Evolutionary conservation across 2,329 filamentous ascomycete genomes (phyloP).

Genomic region (Lachnellula hyalina): DNA sequence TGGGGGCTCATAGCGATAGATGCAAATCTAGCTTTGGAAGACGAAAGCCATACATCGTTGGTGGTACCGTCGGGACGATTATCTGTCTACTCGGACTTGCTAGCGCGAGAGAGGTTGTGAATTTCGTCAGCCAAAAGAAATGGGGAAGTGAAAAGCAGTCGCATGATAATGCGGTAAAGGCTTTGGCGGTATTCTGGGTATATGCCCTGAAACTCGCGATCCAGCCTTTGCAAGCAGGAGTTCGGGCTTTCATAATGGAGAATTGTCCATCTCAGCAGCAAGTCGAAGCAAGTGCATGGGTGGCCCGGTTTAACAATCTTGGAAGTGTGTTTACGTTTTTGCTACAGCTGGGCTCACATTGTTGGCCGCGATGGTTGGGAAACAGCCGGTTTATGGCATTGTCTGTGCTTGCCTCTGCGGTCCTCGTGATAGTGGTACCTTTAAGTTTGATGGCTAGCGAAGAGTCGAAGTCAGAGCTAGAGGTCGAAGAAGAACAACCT

Average conservation of each 20-base stretch:
- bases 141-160: background rate
- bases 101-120: slow-evolving; percentile 41
- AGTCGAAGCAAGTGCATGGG: slow-evolving; percentile 28
- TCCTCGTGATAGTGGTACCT: slow-evolving; percentile 11
- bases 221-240: slow-evolving; percentile 28
- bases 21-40: slow-evolving; percentile 44
- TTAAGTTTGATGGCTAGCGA: slow-evolving; percentile 13
- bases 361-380: slow-evolving; percentile 2
- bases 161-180: background rate
- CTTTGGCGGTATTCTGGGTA: slow-evolving; percentile 22
- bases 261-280: slow-evolving; percentile 26
- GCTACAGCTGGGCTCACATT: slow-evolving; percentile 9
- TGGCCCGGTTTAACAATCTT: slow-evolving; percentile 27
- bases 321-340: slow-evolving; percentile 26
- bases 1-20: slow-evolving; percentile 47
- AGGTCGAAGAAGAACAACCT: background rate
- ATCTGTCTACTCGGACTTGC: slow-evolving; percentile 44
- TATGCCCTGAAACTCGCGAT: slow-evolving; percentile 27
- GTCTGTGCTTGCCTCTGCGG: slow-evolving; percentile 13
- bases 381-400: slow-evolving; percentile 22
- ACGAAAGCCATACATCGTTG: slow-evolving; percentile 46
- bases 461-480: background rate
- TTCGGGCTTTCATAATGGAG: slow-evolving; percentile 30
- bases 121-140: background rate
- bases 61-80: slow-evolving; percentile 44